phyloP scores from a whole-genome alignment of 2,329 filamentous ascomycete genomes.

The Epichloe bromicola region DNA sequence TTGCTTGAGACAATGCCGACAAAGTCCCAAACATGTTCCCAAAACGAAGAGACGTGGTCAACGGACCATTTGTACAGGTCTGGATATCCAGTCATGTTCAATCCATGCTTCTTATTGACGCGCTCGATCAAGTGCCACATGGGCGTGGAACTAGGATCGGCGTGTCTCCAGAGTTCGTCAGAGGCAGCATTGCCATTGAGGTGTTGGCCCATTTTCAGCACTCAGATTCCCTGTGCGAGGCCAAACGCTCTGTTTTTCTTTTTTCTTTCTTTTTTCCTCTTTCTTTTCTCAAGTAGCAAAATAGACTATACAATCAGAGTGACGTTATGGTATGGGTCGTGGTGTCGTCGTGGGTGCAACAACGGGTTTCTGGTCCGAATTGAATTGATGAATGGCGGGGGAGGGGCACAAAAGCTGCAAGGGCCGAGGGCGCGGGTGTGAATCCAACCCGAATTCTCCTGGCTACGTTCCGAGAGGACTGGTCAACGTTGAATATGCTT shows the following conservation, averaged over 20 bases:
- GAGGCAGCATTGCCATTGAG: constrained; percentile 5
- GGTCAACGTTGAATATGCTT: not conserved
- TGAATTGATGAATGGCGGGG: not conserved
- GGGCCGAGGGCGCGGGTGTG: not conserved
- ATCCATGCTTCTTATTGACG: constrained; percentile 53
- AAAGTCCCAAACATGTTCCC: constrained; percentile 76
- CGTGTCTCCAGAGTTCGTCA: constrained; percentile 58
- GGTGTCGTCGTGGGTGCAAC: not conserved
- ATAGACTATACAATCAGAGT: not conserved
- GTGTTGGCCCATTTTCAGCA: constrained; percentile 7
- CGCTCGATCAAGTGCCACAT: constrained; percentile 60
- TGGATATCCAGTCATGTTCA: constrained; percentile 53
- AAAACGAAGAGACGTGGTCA: constrained; percentile 61
- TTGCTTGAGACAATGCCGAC: constrained; percentile 60
- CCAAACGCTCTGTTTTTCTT: not conserved
- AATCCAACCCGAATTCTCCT: not conserved
- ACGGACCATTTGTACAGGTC: constrained; percentile 81
- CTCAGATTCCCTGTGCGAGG: not conserved
- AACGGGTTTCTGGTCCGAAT: not conserved
- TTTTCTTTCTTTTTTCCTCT: too few species aligned
- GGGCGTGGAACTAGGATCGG: constrained; percentile 50
- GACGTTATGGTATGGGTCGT: not conserved
- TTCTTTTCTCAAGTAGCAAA: not conserved
- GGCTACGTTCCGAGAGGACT: not conserved
- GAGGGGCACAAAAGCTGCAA: constrained; percentile 5